Evolutionary conservation across 306 rosid species (phyloP), one percentile per base, ranked within the genome.

Genomic region (Castanospermum australe): DNA sequence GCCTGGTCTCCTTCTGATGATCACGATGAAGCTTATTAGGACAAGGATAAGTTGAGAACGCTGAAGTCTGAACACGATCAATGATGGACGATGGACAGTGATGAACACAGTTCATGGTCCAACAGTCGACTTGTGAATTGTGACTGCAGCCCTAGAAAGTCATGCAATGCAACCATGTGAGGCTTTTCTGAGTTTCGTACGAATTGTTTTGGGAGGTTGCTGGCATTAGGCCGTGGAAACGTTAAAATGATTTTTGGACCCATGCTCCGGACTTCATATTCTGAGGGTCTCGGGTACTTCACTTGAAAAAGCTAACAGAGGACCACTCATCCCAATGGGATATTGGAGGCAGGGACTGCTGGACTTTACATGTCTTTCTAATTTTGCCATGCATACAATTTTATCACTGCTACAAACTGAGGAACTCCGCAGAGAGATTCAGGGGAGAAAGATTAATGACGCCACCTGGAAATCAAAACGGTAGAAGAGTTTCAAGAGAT

Each of bases 371-470:
- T 76, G 80, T 54, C 61, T 77, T 83, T 70, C 82, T 73, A 81
- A 48, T 78, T 78, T 63, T 81, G 66, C 83, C 59, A 56, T 79
- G 69, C 63, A 77, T 32, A 39, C 33, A 75, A 28, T 35, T 73
- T 50, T 8, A 77, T 72, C 78, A 71, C 73, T 71, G 84, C 81
- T 81, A 67, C 55, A 60, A 65, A 5, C 77, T 50, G 61, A 79
- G 78, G 76, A 76, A 81, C 87, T 88, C 80, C 56, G 57, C 82
- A 78, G 82, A 57, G 35, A 50, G 38, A 67, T 62, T 69, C 77
- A 80, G 76, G 81, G 60, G 22, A 33, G 67, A 52, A 54, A 56
- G 17, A 69, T 15, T 48, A 83, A 84, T 86, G 86, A 88, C 89
- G 83, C 71, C 62, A 25, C 71, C 78, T 69, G 79, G 13, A 72